These are phyloP conservation scores for Candida khao-thaluensis DNA, from an alignment of 805 yeast species.

Conservation along the genomic window DNA sequence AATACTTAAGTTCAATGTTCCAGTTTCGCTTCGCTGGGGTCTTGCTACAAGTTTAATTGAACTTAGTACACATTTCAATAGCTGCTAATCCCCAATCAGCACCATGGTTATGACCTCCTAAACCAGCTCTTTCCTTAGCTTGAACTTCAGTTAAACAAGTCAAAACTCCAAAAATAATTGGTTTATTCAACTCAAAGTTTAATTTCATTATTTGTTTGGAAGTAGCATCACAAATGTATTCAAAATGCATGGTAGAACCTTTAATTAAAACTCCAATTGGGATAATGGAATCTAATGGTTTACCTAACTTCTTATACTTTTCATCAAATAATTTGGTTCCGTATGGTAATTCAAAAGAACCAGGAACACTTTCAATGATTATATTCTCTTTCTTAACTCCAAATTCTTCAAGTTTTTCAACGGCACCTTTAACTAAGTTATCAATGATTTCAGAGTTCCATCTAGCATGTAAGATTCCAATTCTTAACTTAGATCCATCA, in stretches of 20 bases:
- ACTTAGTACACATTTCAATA: slow-evolving; percentile 74
- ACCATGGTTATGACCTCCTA: slow-evolving; percentile 93
- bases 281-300: slow-evolving; percentile 76
- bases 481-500: slow-evolving; percentile 63
- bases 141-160: slow-evolving; percentile 94
- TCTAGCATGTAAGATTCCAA: slow-evolving; percentile 93
- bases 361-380: slow-evolving; percentile 84
- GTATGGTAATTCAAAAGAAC: slow-evolving; percentile 89
- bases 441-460: slow-evolving; percentile 84
- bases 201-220: slow-evolving; percentile 81
- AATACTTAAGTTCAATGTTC: too few relatives aligned
- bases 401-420: slow-evolving; percentile 52
- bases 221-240: slow-evolving; percentile 90
- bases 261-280: slow-evolving; percentile 94
- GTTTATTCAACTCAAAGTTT: slow-evolving; percentile 66
- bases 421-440: slow-evolving; percentile 77
- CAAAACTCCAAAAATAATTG: slow-evolving; percentile 90
- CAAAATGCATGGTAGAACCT: slow-evolving; percentile 98
- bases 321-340: slow-evolving; percentile 60
- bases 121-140: slow-evolving; percentile 90
- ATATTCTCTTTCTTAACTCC: slow-evolving; percentile 81
- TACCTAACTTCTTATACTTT: slow-evolving; percentile 39
- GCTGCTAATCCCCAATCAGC: slow-evolving; percentile 99
- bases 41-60: too few relatives aligned
- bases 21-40: too few relatives aligned